Base-by-base conservation (phyloP, 768 basidiomycete genomes). In the Lactarius psammicola region DNA sequence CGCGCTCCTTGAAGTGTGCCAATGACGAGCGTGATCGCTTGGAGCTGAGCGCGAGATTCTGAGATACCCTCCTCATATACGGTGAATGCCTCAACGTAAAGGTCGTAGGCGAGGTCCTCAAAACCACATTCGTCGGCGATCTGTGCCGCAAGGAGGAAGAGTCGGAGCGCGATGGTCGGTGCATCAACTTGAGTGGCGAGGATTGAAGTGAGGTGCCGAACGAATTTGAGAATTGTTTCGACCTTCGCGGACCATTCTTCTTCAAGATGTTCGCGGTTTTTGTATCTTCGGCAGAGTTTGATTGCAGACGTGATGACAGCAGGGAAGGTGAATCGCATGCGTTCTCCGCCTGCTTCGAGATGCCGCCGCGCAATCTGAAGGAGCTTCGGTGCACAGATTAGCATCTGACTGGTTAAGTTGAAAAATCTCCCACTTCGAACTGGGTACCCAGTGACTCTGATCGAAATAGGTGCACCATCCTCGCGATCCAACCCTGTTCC, bases 21-120 rank as follows among this genome's bases (percentile, higher is more conserved):
- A 65, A 98, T 97, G 71, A 99, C 90, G 23, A 95, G 84, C 7
- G 94, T 93, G 74, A 99, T 98, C n/a, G 96, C 95, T 73, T 96
- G 94, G 10, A 99, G 79, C 76, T 99, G 97, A 5, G 94, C 94
- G 4, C 96, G 86, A 38, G 91, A 93, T 74, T 99, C 97, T 54
- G 92, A 95, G 58, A 99, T 98, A 71, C 85, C 89, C 75, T 99
- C 97, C 75, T 99, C 97, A 77, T 99, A 98, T 15, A 98, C 94
- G 31, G 89, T 94, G 76, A 99, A 98, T 0, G 95, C 94, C 75
- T 98, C 95, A 17, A 98, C 97, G 72, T 95, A 98, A 71, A 98
- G 88, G 75, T 99, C 96, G 74, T 99, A 99, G 18, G 94, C 87
- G 65, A 98, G 86, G 74, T 98, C 95, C 76, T 97, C 95, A 70